These are phyloP conservation scores for Cordyceps pruinosa DNA, from an alignment of 2,329 filamentous ascomycete genomes.

Conservation along the genomic window DNA sequence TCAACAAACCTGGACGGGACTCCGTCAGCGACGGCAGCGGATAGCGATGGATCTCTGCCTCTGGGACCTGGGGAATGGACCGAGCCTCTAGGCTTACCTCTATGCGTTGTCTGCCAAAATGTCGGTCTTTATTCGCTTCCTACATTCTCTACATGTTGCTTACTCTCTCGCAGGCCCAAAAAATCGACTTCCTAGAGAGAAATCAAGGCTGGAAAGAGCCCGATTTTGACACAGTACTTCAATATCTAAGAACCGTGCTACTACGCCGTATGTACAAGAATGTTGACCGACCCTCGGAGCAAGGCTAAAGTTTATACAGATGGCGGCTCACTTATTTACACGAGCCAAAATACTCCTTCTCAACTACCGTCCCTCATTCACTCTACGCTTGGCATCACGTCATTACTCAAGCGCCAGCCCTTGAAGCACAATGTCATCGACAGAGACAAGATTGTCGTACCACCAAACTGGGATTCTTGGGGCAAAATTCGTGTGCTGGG, in stretches of 20 bases:
- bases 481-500: slow-evolving; percentile 90
- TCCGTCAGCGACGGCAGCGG: slow-evolving; percentile 48
- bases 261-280: slow-evolving; percentile 62
- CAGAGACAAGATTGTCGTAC: slow-evolving; percentile 87
- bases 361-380: slow-evolving; percentile 76
- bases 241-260: slow-evolving; percentile 83
- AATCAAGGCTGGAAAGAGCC: slow-evolving; percentile 92
- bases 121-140: slow-evolving; percentile 41
- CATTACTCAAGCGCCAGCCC: slow-evolving; percentile 68
- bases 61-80: slow-evolving; percentile 90
- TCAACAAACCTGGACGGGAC: slow-evolving; percentile 57
- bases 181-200: slow-evolving; percentile 84
- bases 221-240: slow-evolving; percentile 91
- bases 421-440: slow-evolving; percentile 89
- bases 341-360: slow-evolving; percentile 66
- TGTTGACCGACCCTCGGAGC: neutral
- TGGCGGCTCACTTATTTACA: slow-evolving; percentile 79
- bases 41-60: slow-evolving; percentile 65
- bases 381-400: slow-evolving; percentile 79
- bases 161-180: slow-evolving; percentile 56
- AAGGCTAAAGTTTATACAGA: slow-evolving; percentile 42
- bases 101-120: slow-evolving; percentile 95
- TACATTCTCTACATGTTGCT: slow-evolving; percentile 15
- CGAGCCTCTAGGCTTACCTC: slow-evolving; percentile 74
- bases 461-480: slow-evolving; percentile 97